A percentile compares a stretch with the other conserved stretches of the same genome.
Conservation (phyloP, 169 alveolate genomes). For the Babesia ovata region DNA sequence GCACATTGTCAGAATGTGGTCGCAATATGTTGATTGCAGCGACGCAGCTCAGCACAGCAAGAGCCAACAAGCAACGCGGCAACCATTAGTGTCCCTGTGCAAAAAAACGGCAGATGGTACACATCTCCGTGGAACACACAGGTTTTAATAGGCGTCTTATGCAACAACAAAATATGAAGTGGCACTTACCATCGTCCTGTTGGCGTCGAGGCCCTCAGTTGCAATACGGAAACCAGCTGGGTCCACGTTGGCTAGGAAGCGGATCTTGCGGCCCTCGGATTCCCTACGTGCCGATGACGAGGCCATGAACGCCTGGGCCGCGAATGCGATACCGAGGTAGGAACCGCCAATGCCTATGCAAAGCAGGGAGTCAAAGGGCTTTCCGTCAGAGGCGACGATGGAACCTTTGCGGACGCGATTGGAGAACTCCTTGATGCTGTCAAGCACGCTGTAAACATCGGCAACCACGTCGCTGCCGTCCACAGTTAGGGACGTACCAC, state of each 20-base stretch:
- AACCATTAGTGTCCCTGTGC: constrained; percentile 14
- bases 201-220: constrained; percentile 90
- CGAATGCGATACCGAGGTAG: constrained; percentile 94
- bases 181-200: constrained; percentile 84
- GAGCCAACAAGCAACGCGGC: not conserved
- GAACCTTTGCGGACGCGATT: constrained; percentile 84
- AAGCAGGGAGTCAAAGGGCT: constrained; percentile 85
- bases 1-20: no score
- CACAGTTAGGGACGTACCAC: constrained; percentile 16
- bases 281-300: constrained; percentile 41
- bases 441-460: constrained; percentile 69
- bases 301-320: constrained; percentile 85
- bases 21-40: not conserved
- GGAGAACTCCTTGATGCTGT: constrained; percentile 75
- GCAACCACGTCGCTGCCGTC: constrained; percentile 33
- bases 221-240: constrained; percentile 95
- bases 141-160: not conserved
- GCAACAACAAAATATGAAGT: not conserved
- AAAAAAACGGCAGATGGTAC: constrained; percentile 6
- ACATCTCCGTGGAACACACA: constrained; percentile 37
- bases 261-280: constrained; percentile 73
- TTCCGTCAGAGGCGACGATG: constrained; percentile 90
- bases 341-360: constrained; percentile 99
- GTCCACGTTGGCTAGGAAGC: constrained; percentile 98
- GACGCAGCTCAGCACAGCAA: no score